These are phyloP conservation scores for Debaryomyces robertsiae DNA, from an alignment of 1,139 yeast genomes.

Conservation along the genomic window DNA sequence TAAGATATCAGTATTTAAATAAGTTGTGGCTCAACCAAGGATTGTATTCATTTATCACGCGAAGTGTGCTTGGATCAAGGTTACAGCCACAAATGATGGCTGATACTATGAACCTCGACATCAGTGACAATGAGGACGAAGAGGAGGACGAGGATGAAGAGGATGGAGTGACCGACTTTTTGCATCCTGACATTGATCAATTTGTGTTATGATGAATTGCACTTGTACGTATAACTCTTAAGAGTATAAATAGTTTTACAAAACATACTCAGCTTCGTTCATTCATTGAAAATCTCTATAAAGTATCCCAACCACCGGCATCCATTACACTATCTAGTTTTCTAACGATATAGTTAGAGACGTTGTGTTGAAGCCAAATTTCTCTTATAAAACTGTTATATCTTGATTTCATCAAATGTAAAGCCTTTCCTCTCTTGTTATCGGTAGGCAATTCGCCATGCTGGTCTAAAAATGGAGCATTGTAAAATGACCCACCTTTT, in stretches of 20 bases:
- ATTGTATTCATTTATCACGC: constrained; percentile 39
- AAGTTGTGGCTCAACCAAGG: constrained; percentile 62
- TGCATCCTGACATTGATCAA: constrained; percentile 10
- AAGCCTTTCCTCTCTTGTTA: constrained; percentile 69
- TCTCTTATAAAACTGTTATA: constrained; percentile 69
- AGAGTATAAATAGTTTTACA: constrained; percentile 1
- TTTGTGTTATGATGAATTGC: constrained; percentile 5
- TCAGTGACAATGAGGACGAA: constrained; percentile 22
- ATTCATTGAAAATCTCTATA: constrained; percentile 36
- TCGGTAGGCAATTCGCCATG: constrained; percentile 89
- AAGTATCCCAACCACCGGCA: constrained; percentile 95
- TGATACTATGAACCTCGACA: constrained; percentile 11
- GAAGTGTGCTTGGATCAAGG: constrained; percentile 34
- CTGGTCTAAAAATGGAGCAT: constrained; percentile 81
- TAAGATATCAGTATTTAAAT: constrained; percentile 57
- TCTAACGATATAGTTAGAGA: constrained; percentile 77
- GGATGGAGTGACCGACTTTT: constrained; percentile 18
- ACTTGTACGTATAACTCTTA: neutral
- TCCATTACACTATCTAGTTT: constrained; percentile 77
- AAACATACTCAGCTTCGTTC: neutral
- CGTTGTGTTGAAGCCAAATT: constrained; percentile 79
- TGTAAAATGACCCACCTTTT: constrained; percentile 78
- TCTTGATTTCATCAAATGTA: constrained; percentile 61
- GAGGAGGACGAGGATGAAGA: constrained; percentile 20
- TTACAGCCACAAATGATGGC: constrained; percentile 13